These are phyloP conservation scores for Carex scoparia DNA, from an alignment of 176 grass and related monocot genomes.

Conservation along the genomic window DNA sequence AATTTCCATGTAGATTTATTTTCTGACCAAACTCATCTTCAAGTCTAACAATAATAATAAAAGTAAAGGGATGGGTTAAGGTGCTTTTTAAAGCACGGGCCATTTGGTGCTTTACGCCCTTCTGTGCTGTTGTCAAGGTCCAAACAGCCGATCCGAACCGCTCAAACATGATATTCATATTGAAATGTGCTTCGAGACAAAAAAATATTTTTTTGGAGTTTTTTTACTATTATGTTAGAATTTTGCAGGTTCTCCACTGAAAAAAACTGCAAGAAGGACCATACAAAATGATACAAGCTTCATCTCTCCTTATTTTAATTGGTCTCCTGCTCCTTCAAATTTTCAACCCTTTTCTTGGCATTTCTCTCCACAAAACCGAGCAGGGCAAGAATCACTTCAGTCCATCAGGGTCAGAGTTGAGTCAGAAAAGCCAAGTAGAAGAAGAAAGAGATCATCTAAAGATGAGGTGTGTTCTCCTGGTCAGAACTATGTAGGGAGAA, in stretches of 20 bases:
- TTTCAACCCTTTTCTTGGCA: slow-evolving; percentile 29
- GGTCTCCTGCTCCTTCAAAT: slow-evolving; percentile 14
- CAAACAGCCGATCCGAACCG: no score
- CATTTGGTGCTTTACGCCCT: no score
- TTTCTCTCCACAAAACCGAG: slow-evolving; percentile 24
- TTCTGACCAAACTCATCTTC: neutral
- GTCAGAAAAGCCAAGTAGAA: slow-evolving; percentile 28
- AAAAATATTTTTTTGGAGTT: no score
- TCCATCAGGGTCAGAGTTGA: slow-evolving; percentile 2
- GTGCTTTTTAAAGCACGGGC: no score
- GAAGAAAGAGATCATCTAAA: slow-evolving; percentile 20
- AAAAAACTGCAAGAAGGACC: slow-evolving; percentile 15
- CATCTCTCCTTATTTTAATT: slow-evolving; percentile 20
- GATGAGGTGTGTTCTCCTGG: neutral
- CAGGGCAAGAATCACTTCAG: slow-evolving; percentile 22
- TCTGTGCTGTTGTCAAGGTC: no score
- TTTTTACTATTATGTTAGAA: no score
- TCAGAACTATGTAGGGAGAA: neutral
- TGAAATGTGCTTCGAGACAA: no score
- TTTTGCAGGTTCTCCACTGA: slow-evolving; percentile 1
- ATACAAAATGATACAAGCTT: slow-evolving; percentile 5
- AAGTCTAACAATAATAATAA: neutral
- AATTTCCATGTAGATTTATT: neutral
- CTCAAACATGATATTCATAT: no score
- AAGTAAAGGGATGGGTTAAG: neutral